Percentiles rank a stretch among this genome's conserved stretches.
These are phyloP conservation scores for Penicillium carneum DNA, from an alignment of 2,329 filamentous ascomycete genomes.

Conservation along the genomic window DNA sequence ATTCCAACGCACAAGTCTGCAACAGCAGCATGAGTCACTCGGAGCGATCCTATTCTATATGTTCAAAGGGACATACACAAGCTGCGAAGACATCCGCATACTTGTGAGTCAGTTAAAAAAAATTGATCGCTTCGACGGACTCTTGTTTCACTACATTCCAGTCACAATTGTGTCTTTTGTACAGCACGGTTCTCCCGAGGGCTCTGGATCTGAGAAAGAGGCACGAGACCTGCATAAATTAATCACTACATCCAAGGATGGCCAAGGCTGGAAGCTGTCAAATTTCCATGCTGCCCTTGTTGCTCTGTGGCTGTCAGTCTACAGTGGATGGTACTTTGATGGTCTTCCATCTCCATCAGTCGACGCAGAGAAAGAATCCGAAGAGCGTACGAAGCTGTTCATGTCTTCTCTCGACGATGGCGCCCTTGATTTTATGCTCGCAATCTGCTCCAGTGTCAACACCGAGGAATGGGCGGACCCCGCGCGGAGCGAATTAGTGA, in stretches of 20 bases:
- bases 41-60: conserved; percentile 80
- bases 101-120: conserved; percentile 73
- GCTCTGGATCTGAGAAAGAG: conserved; percentile 70
- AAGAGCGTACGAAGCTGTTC: conserved; percentile 75
- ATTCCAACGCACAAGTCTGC: conserved; percentile 79
- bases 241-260: conserved; percentile 71
- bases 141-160: conserved; percentile 81
- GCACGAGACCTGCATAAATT: conserved; percentile 73
- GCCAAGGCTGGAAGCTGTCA: conserved; percentile 73
- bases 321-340: conserved; percentile 87
- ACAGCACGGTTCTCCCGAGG: conserved; percentile 78
- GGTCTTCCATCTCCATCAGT: conserved; percentile 68
- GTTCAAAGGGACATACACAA: conserved; percentile 76
- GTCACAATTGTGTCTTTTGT: conserved; percentile 78
- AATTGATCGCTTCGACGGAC: conserved; percentile 77
- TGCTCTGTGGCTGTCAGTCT: conserved; percentile 90
- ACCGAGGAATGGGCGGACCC: conserved; percentile 86
- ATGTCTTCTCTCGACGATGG: conserved; percentile 82
- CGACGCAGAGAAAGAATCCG: conserved; percentile 71
- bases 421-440: conserved; percentile 88
- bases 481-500: conserved; percentile 79
- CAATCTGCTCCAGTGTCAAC: conserved; percentile 80
- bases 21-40: conserved; percentile 87
- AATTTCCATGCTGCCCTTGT: conserved; percentile 80
- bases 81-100: conserved; percentile 73